phyloP scores from a whole-genome alignment of 306 rosid genomes.

The Rubus idaeus region DNA sequence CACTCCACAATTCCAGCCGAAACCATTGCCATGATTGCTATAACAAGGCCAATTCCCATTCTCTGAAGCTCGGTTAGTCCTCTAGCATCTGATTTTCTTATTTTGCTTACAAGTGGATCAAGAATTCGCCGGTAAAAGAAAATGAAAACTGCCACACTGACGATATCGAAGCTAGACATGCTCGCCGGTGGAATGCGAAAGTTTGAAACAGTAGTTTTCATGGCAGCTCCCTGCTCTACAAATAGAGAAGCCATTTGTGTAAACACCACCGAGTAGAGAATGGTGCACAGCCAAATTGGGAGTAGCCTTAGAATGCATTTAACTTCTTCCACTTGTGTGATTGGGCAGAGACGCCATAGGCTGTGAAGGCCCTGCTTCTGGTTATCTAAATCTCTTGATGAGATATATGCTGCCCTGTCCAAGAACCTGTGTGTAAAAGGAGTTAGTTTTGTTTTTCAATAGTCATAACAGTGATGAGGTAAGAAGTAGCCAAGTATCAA shows the following conservation, averaged over 20 bases:
- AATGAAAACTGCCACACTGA: slow-evolving; percentile 85
- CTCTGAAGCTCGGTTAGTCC: slow-evolving; percentile 94
- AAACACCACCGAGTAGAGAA: slow-evolving; percentile 91
- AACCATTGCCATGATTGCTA: slow-evolving; percentile 92
- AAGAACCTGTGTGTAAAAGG: slow-evolving; percentile 58
- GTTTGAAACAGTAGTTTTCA: slow-evolving; percentile 70
- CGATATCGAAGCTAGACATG: slow-evolving; percentile 97
- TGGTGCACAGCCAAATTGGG: slow-evolving; percentile 99
- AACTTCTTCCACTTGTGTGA: slow-evolving; percentile 94
- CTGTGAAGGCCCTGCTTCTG: slow-evolving; percentile 37
- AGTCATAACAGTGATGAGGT: not conserved
- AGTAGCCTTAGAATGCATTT: slow-evolving; percentile 92
- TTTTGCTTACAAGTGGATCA: slow-evolving; percentile 72
- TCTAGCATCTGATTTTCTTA: slow-evolving; percentile 58
- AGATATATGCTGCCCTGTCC: slow-evolving; percentile 83
- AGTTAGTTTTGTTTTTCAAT: slow-evolving; percentile 1
- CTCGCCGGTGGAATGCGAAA: slow-evolving; percentile 92
- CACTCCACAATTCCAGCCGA: slow-evolving; percentile 94
- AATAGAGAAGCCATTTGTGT: slow-evolving; percentile 99
- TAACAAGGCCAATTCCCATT: slow-evolving; percentile 94
- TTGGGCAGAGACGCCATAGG: slow-evolving; percentile 83
- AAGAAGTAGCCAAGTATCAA: not conserved
- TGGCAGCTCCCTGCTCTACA: slow-evolving; percentile 98
- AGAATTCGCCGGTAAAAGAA: slow-evolving; percentile 82
- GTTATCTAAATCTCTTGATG: slow-evolving; percentile 71